Conservation (phyloP, 805 yeast species). For the Wickerhamomyces hampshirensis region DNA sequence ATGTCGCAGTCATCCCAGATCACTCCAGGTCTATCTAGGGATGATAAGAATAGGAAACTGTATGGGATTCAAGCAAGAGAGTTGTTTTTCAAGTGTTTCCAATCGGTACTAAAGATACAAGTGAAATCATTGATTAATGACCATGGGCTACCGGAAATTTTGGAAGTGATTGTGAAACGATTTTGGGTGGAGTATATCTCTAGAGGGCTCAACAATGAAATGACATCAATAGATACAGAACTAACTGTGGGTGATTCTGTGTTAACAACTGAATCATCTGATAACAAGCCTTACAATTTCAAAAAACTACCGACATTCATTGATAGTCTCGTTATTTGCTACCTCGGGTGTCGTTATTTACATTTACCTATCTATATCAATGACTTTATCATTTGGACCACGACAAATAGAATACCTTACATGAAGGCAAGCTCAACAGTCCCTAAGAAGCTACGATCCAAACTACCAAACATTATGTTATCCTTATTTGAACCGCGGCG, state of each 20-base stretch:
- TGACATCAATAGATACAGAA: slow-evolving; percentile 5
- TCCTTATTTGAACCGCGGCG: slow-evolving; percentile 34
- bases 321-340: slow-evolving; percentile 34
- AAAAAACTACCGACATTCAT: slow-evolving; percentile 9
- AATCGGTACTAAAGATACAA: slow-evolving; percentile 46
- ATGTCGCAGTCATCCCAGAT: slow-evolving; percentile 30
- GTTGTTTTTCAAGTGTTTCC: slow-evolving; percentile 43
- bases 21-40: slow-evolving; percentile 23
- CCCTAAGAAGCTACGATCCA: slow-evolving; percentile 33
- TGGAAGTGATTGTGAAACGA: slow-evolving; percentile 31
- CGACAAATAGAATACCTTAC: slow-evolving; percentile 45
- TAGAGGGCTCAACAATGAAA: slow-evolving; percentile 6
- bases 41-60: slow-evolving; percentile 20
- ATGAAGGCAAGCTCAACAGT: slow-evolving; percentile 34
- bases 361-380: slow-evolving; percentile 44
- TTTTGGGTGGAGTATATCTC: slow-evolving; percentile 31
- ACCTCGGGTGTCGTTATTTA: slow-evolving; percentile 45
- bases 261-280: slow-evolving; percentile 10
- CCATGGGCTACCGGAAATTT: slow-evolving; percentile 25
- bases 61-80: slow-evolving; percentile 46
- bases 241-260: slow-evolving; percentile 7
- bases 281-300: slow-evolving; percentile 2
- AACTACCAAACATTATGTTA: slow-evolving; percentile 35
- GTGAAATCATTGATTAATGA: slow-evolving; percentile 33
- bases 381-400: slow-evolving; percentile 41